phyloP scores from a whole-genome alignment of 768 basidiomycete species.

The Phylloporus arenicola region DNA sequence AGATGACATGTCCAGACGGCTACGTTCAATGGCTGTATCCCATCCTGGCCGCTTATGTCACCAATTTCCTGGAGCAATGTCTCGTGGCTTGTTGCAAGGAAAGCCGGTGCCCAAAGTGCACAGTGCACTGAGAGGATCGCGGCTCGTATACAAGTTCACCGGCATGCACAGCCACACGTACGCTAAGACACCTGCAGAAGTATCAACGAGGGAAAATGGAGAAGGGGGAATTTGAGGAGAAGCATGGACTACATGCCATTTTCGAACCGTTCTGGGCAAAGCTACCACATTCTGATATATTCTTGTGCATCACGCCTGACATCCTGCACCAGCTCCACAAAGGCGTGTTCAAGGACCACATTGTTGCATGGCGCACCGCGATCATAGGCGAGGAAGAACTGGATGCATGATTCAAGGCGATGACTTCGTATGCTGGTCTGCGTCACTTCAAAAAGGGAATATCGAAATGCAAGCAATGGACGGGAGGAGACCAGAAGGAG shows the following conservation, averaged over 20 bases:
- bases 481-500: background rate
- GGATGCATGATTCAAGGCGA: background rate
- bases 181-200: no score
- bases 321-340: slow-evolving; percentile 3
- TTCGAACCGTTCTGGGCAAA: background rate
- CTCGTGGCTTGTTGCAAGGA: no score
- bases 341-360: slow-evolving; percentile 1
- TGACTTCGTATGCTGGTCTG: background rate
- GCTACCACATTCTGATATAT: background rate
- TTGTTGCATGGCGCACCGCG: background rate
- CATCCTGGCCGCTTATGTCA: background rate
- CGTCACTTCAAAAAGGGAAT: background rate
- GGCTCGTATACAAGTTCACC: no score
- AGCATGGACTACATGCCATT: background rate
- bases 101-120: no score
- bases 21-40: background rate
- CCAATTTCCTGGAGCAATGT: no score
- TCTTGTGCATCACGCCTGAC: background rate
- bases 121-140: no score
- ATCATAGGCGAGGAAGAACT: background rate
- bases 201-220: no score
- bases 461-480: background rate
- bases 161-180: no score
- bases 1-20: no score
- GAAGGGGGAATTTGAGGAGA: no score